A percentile compares a stretch with the other conserved stretches of the same genome.
phyloP scores from a whole-genome alignment of 345 rosid species.

The Rhizophora mangle region DNA sequence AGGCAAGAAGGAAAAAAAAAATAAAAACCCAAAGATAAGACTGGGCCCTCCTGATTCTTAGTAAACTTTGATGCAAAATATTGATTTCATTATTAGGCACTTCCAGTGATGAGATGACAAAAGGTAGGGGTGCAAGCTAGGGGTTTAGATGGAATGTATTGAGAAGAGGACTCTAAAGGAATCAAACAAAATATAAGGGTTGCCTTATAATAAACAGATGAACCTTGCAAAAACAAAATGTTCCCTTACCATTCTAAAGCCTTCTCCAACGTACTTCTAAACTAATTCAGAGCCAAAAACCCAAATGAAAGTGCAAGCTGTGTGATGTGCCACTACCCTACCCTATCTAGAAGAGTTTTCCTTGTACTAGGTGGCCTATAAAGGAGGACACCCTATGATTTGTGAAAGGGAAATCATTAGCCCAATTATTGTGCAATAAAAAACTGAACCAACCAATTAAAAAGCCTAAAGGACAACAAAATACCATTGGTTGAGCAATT shows the following conservation, averaged over 20 bases:
- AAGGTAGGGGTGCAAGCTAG: no score
- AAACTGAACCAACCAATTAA: conserved; percentile 1
- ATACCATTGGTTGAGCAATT: conserved; percentile 98
- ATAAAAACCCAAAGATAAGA: no score
- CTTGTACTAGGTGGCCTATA: conserved; percentile 99
- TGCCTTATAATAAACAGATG: conserved; percentile 15
- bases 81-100: no score
- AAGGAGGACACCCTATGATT: conserved; percentile 75
- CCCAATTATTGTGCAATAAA: neutral
- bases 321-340: conserved; percentile 99
- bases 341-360: conserved; percentile 87
- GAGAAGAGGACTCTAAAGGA: neutral
- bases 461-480: neutral
- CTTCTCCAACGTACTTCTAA: conserved; percentile 97
- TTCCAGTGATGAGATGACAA: no score
- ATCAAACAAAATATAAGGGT: neutral
- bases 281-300: conserved; percentile 97
- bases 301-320: conserved; percentile 98
- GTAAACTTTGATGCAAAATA: no score
- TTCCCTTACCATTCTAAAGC: conserved; percentile 98
- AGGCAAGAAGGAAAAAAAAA: accelerated
- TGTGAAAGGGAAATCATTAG: neutral
- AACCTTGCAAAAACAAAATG: conserved; percentile 99
- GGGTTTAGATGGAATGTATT: no score
- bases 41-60: no score